Evolutionary conservation across 2,329 filamentous ascomycete genomes (phyloP), one percentile per base, ranked within the genome.

Genomic region (Calonectria hawksworthii): DNA sequence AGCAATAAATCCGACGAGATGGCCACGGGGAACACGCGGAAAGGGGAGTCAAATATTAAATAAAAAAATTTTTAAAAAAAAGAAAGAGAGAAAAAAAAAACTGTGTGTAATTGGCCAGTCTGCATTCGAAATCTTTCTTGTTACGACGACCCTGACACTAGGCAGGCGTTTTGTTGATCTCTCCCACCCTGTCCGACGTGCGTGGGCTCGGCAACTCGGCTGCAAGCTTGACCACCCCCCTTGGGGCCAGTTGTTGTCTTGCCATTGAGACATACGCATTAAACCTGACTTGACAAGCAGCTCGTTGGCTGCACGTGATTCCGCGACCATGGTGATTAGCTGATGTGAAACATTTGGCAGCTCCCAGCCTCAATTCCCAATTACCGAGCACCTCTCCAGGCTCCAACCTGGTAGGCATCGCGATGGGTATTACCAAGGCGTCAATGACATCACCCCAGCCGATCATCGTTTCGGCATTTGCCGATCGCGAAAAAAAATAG

Each of bases 391-490:
- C 44, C 44, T 47, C 44, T 47, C 44, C n/a, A 47, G 44, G 44
- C 44, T 47, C n/a, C 34, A 30, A 23, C 26, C 52, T 7, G 8
- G n/a, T n/a, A 36, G 26, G 21, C 44, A 63, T 63, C 56, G 34
- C 26, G 56, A 63, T 26, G 34, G 23, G 56, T 63, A 21, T 13
- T 41, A 41, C 18, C 72, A 68, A 65, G 72, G 56, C 74, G 41
- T 68, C 72, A 72, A 38, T 30, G 38, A 34, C 14, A 59, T 69
- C 26, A 52, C 44, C 10, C 36, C 59, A 38, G 56, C n/a, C 56
- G 56, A 63, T 63, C 56, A 23, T 38, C 56, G 56, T 63, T 41
- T 63, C 36, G 56, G 56, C 36, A 41, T 18, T 28, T 38, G 23
- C 36, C n/a, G n/a, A 63, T 63, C 34, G 21, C n/a, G 34, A 38